phyloP scores from a whole-genome alignment of 1,139 yeast genomes.

The Protomyces inouyei region DNA sequence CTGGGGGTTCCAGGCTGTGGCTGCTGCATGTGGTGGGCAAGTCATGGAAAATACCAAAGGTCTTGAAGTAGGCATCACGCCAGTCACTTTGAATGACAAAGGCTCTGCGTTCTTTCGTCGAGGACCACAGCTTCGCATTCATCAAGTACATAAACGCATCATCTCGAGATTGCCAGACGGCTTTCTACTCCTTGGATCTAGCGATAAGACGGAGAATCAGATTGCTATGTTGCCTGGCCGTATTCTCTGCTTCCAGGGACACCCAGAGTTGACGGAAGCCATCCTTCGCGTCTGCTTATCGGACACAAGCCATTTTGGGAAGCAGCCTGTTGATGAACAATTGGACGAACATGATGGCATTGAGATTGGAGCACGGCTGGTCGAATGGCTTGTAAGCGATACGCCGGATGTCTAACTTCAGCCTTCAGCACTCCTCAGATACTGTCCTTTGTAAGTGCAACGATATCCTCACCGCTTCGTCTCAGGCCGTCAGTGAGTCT shows the following conservation, averaged over 20 bases:
- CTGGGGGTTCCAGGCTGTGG: slow-evolving; percentile 5
- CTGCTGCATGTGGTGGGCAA: slow-evolving; percentile 1
- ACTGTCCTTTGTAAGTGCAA: not conserved
- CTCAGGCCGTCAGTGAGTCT: not conserved
- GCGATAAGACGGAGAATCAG: not conserved
- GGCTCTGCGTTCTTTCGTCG: not conserved
- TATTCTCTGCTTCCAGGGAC: slow-evolving; percentile 4
- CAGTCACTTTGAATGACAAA: not conserved
- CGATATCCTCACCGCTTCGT: not conserved
- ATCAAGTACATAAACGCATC: slow-evolving; percentile 4
- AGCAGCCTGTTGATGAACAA: not conserved
- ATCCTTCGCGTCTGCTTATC: not conserved
- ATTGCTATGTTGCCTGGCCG: not conserved
- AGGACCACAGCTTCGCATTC: not conserved
- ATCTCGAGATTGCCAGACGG: not conserved
- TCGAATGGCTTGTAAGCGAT: not conserved
- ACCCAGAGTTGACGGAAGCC: slow-evolving; percentile 5
- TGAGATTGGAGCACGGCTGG: not conserved
- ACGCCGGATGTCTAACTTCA: not conserved
- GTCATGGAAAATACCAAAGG: slow-evolving; percentile 1
- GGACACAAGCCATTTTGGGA: not conserved
- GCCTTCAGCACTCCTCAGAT: not conserved
- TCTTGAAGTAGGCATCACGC: not conserved
- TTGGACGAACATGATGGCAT: not conserved
- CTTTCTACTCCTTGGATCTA: not conserved